Evolutionary conservation across 176 grass and related monocot species (phyloP), one percentile per base, ranked within the genome.

Genomic region (Aegilops bicornis): DNA sequence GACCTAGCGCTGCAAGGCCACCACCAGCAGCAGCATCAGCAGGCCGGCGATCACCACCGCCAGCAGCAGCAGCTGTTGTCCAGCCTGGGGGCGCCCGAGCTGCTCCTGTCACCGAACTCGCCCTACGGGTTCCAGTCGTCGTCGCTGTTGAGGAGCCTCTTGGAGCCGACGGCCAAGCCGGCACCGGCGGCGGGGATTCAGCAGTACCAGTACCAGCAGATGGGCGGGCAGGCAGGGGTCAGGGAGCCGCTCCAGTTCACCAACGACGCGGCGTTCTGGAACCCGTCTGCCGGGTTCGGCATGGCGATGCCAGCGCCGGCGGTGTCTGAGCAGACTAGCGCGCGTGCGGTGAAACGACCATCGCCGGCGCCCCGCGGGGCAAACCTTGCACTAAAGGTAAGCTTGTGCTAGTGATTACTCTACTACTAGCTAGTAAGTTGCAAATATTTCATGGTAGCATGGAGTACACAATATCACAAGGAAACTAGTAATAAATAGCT

Each of bases 241-340:
- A 85, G 83, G 86, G 88, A 88, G 69, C 69, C 79, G 30, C 87
- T 89, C 25, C 87, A 92, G 50, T 94, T 90, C 78, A 87, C 89
- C 87, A 89, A 94, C 81, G 90, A 94, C 3, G 70, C 92, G 0
- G 69, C 82, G 31, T 94, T 86, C 79, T 95, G 93, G 93, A 92
- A 88, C 79, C 79, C 92, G 24, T 91, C 78, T 42, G 70, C 90
- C 16, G 86, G 90, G 37, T 91, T 85, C 64, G 64, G 71, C 24
- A 30, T 76, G 81, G 47, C 79, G 20, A 52, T 76, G 73, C 10
- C 76, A 40, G 48, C 50, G 3, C 73, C 37, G 6, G 37, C 50
- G 54, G 7, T 14, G 27, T 16, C 25, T 29, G 36, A 80, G 12
- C 89, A 78, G 33, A 73, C 64, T 9, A 86, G 14, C 13, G 9